phyloP scores from a whole-genome alignment of 768 basidiomycete species.

The Austroboletus eburneus region DNA sequence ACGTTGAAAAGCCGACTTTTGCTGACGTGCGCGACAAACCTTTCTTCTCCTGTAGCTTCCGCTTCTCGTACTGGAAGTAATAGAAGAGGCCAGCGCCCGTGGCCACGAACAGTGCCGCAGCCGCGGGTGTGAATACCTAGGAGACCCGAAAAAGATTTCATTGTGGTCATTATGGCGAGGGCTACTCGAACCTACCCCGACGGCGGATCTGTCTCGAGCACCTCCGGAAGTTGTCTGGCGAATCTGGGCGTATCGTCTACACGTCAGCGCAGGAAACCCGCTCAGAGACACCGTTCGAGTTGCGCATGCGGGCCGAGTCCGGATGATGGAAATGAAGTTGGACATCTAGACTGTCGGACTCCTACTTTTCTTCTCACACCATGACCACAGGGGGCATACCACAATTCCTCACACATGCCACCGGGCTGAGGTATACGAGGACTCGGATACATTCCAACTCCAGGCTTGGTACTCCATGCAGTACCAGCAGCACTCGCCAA shows the following conservation, averaged over 20 bases:
- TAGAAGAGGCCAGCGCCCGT: slow-evolving; percentile 79
- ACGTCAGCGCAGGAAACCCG: not conserved
- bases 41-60: slow-evolving; percentile 67
- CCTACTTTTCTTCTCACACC: no score
- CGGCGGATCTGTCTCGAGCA: slow-evolving; percentile 30
- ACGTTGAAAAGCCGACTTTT: no score
- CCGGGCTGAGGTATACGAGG: no score
- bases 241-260: slow-evolving; percentile 16
- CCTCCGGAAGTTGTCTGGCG: slow-evolving; percentile 21
- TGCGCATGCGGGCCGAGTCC: slow-evolving; percentile 13
- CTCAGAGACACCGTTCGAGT: slow-evolving; percentile 3
- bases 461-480: no score
- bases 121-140: slow-evolving; percentile 89
- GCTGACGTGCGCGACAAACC: slow-evolving; percentile 42
- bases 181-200: slow-evolving; percentile 29
- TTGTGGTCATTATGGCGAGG: not conserved
- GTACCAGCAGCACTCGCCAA: no score
- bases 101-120: slow-evolving; percentile 79
- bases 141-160: not conserved
- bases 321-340: slow-evolving; percentile 18
- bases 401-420: no score
- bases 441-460: no score
- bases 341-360: no score
- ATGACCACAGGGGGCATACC: no score
- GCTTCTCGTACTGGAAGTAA: slow-evolving; percentile 90